These are phyloP conservation scores for Physaria fendleri DNA, from an alignment of 345 rosid genomes.

Conservation along the genomic window DNA sequence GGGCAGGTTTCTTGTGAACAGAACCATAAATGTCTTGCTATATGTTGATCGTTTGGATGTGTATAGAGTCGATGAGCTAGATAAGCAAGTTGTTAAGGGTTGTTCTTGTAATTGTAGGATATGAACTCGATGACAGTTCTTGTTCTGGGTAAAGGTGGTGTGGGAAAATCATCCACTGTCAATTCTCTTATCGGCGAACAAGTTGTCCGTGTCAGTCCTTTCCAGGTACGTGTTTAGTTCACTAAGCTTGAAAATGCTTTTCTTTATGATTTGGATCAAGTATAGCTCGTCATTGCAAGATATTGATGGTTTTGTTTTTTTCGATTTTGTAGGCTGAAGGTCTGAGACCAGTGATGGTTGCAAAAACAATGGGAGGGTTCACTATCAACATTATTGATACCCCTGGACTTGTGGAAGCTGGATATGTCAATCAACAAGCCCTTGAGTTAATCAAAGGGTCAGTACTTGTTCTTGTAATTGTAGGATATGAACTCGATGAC, in stretches of 20 bases:
- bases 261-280: neutral
- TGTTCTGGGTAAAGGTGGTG: slow-evolving; percentile 86
- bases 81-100: slow-evolving; percentile 70
- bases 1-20: slow-evolving; percentile 73
- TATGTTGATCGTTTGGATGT: slow-evolving; percentile 76
- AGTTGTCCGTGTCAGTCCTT: slow-evolving; percentile 65
- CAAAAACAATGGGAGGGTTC: slow-evolving; percentile 62
- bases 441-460: slow-evolving; percentile 73
- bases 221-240: slow-evolving; percentile 38
- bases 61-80: slow-evolving; percentile 87
- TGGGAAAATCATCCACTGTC: slow-evolving; percentile 81
- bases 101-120: slow-evolving; percentile 38
- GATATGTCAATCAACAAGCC: slow-evolving; percentile 77
- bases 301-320: neutral
- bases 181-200: slow-evolving; percentile 80
- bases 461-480: slow-evolving; percentile 3
- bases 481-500: slow-evolving; percentile 65
- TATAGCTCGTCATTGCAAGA: neutral
- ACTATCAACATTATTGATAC: slow-evolving; percentile 76
- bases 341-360: slow-evolving; percentile 66
- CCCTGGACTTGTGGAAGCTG: slow-evolving; percentile 84
- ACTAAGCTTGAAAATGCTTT: neutral
- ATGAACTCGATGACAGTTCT: slow-evolving; percentile 60
- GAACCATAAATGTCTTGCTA: slow-evolving; percentile 65
- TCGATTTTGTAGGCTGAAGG: slow-evolving; percentile 50